Evolutionary conservation across 2,329 filamentous ascomycete species (phyloP).

Genomic region (Colletotrichum lini): DNA sequence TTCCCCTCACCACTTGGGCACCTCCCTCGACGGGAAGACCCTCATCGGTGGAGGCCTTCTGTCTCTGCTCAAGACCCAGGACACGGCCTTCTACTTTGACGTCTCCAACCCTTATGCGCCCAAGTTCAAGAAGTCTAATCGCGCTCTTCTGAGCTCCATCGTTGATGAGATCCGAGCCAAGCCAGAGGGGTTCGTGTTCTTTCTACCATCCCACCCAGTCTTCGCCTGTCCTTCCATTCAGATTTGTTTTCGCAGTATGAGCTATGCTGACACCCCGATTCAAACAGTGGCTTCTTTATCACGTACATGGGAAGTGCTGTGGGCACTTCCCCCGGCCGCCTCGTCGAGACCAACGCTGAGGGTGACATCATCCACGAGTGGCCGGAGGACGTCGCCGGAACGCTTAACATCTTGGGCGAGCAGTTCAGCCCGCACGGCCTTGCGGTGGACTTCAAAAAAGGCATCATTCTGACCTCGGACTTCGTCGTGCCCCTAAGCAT

Average conservation of each 20-base stretch:
- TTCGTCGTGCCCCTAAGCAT: constrained; percentile 74
- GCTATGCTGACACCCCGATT: neutral
- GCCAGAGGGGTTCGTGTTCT: constrained; percentile 64
- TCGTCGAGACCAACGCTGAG: constrained; percentile 71
- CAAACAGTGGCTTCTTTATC: constrained; percentile 68
- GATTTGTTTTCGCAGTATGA: neutral
- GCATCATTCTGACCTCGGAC: constrained; percentile 73
- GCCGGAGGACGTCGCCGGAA: constrained; percentile 68
- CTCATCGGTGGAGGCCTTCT: constrained; percentile 71
- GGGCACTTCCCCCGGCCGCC: constrained; percentile 70
- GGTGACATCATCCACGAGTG: constrained; percentile 75
- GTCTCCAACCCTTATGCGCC: constrained; percentile 71
- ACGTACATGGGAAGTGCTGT: constrained; percentile 74
- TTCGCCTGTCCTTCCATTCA: neutral
- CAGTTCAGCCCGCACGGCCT: constrained; percentile 76
- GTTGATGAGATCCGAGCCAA: constrained; percentile 75
- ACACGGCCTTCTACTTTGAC: constrained; percentile 75
- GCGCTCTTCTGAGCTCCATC: constrained; percentile 71
- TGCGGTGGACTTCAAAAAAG: constrained; percentile 69
- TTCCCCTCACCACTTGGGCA: constrained; percentile 71
- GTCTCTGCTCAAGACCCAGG: constrained; percentile 72
- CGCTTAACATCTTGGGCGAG: constrained; percentile 70
- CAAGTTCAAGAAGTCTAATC: constrained; percentile 72
- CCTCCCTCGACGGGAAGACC: constrained; percentile 69
- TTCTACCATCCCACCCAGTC: neutral